These are phyloP conservation scores for Seminavis robusta DNA, from an alignment of 108 stramenopile genomes.

Conservation along the genomic window DNA sequence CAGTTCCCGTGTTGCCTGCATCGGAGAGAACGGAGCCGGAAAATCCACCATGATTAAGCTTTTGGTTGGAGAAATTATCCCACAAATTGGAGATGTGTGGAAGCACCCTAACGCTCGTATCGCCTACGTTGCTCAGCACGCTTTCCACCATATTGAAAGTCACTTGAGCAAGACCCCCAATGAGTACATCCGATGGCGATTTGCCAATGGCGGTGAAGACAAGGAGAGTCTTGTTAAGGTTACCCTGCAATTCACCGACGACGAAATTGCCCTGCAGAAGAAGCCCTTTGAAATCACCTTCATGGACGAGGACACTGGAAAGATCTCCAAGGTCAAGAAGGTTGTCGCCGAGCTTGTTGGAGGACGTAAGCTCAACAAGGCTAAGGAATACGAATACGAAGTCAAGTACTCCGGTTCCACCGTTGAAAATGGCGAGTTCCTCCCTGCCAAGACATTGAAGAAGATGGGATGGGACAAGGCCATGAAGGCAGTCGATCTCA, in stretches of 20 bases:
- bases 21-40: conserved; percentile 99
- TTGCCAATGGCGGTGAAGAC: conserved; percentile 98
- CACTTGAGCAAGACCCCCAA: conserved; percentile 98
- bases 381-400: conserved; percentile 98
- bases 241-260: conserved; percentile 94
- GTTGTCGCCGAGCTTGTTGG: conserved; percentile 95
- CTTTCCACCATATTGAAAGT: conserved; percentile 99
- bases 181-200: conserved; percentile 99
- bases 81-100: conserved; percentile 94
- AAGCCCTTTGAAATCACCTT: conserved; percentile 91
- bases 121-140: conserved; percentile 99
- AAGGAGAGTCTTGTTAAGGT: conserved; percentile 97
- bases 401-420: conserved; percentile 87
- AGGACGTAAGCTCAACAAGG: conserved; percentile 93
- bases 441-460: conserved; percentile 90
- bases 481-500: conserved; percentile 98
- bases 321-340: conserved; percentile 95
- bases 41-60: conserved; percentile 99
- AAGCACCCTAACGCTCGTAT: conserved; percentile 99
- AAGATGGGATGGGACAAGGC: conserved; percentile 99
- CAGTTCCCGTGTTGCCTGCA: conserved; percentile 97
- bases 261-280: conserved; percentile 93
- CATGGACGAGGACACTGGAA: conserved; percentile 94
- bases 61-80: conserved; percentile 95
- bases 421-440: conserved; percentile 86